A percentile compares a stretch with the other conserved stretches of the same genome.
These are phyloP conservation scores for Fraxinus floribunda DNA, from an alignment of 305 asterid species.

Conservation along the genomic window DNA sequence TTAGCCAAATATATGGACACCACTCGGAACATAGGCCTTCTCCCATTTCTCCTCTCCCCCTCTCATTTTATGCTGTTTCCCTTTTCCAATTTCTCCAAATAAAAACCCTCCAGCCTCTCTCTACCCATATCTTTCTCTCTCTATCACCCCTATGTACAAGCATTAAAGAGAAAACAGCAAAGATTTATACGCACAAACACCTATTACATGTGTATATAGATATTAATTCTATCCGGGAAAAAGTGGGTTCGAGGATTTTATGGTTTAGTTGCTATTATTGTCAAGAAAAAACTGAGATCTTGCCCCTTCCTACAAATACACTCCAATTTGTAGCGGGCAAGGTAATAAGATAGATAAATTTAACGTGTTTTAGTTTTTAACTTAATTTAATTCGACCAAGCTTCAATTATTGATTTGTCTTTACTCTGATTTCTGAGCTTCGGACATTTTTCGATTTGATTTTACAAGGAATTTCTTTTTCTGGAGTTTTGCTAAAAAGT, in stretches of 20 bases:
- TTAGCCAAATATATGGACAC: neutral
- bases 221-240: neutral
- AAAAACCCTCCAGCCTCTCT: neutral
- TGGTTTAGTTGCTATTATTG: neutral
- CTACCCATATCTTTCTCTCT: neutral
- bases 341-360: conserved; percentile 12
- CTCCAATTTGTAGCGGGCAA: conserved; percentile 33
- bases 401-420: neutral
- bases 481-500: neutral
- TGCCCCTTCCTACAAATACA: conserved; percentile 26
- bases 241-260: neutral
- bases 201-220: neutral
- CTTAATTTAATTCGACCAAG: neutral
- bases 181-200: neutral
- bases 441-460: neutral
- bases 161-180: neutral
- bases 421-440: neutral
- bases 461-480: neutral
- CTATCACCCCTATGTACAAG: neutral
- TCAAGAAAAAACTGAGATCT: neutral
- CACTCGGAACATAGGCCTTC: neutral
- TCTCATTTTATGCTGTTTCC: neutral
- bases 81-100: neutral
- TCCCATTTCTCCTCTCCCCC: neutral
- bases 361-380: neutral